Evolutionary conservation across 305 asterid genomes (phyloP).

Genomic region (Caryopteris hybrid): DNA sequence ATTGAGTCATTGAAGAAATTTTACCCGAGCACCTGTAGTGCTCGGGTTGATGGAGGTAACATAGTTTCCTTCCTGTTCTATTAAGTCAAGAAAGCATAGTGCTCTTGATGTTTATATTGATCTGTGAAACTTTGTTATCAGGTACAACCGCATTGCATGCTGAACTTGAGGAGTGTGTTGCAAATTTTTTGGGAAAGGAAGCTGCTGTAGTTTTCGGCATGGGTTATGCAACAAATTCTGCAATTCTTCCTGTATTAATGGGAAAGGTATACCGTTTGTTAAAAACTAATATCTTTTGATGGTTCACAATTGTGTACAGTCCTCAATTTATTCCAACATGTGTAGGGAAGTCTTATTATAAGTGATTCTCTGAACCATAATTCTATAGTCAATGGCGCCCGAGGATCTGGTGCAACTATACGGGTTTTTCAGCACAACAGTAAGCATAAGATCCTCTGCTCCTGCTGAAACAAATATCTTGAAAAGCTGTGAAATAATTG

Average conservation of each 20-base stretch:
- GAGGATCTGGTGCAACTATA: constrained; percentile 98
- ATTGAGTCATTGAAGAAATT: constrained; percentile 81
- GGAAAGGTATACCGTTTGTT: constrained; percentile 59
- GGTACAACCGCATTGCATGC: constrained; percentile 78
- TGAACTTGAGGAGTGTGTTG: constrained; percentile 87
- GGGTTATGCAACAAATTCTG: constrained; percentile 97
- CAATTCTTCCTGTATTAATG: constrained; percentile 83
- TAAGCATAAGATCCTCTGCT: constrained; percentile 28
- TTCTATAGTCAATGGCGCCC: constrained; percentile 96
- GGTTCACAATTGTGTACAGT: background rate
- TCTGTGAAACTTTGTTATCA: constrained; percentile 24
- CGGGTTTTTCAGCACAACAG: constrained; percentile 98
- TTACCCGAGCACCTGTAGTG: constrained; percentile 92
- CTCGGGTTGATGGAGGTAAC: constrained; percentile 97
- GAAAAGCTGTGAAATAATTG: constrained; percentile 1
- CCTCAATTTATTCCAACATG: constrained; percentile 22
- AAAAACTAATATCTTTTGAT: background rate
- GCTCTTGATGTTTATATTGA: constrained; percentile 4
- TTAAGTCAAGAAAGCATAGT: background rate
- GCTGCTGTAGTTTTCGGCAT: constrained; percentile 94
- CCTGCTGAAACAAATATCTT: background rate
- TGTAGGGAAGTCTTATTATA: constrained; percentile 88
- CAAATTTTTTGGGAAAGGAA: constrained; percentile 85
- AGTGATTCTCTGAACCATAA: constrained; percentile 97
- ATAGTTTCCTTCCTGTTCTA: constrained; percentile 1